Base-by-base conservation (phyloP, 441 rosid genomes). In the Iberis amara region DNA sequence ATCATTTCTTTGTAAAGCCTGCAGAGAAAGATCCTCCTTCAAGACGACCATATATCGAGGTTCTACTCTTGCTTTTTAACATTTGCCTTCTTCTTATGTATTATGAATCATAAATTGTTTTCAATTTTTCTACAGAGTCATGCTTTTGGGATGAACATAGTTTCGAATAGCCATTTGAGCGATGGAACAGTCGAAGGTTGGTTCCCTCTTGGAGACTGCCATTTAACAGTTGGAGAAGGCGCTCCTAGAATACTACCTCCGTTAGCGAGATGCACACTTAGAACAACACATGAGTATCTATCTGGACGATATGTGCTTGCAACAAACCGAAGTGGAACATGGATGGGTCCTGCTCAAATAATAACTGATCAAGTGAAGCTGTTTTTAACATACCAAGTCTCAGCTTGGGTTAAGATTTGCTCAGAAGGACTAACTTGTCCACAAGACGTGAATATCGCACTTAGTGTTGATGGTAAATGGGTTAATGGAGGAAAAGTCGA, bases 261-360 rank as follows among this genome's bases (percentile, higher is more conserved):
- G 4, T 53, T 80, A 81, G 89, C 87, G 2, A 82, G 85, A 62
- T 78, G 77, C 39, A 76, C 94, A 39, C 84, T 84, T 13, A 89
- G 83, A 56, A 55, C 37, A 49, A 69, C 64, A 4, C 31, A 65
- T 15, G 64, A 12, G 13, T 76, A 77, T 42, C 69, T 89, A 44
- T 80, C 94, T 3, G 96, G 96, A 18, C 76, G 76, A 39, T 79
- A 66, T 67, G 78, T 89, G 50, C 62, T 71, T 26, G 89, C 75
- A 9, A 80, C 89, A 7, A 83, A 79, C 47, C 81, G 94, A 13
- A 73, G 80, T 9, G 80, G 71, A 53, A 80, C 73, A 65, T 89
- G 94, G 97, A 86, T 86, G 89, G 96, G 97, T 39, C 94, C 97
- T 53, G 89, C 91, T 26, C 96, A 89, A 74, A 73, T 73, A 46